Conservation (phyloP, 116 monocot genomes). For the Trichopus zeylanicus region DNA sequence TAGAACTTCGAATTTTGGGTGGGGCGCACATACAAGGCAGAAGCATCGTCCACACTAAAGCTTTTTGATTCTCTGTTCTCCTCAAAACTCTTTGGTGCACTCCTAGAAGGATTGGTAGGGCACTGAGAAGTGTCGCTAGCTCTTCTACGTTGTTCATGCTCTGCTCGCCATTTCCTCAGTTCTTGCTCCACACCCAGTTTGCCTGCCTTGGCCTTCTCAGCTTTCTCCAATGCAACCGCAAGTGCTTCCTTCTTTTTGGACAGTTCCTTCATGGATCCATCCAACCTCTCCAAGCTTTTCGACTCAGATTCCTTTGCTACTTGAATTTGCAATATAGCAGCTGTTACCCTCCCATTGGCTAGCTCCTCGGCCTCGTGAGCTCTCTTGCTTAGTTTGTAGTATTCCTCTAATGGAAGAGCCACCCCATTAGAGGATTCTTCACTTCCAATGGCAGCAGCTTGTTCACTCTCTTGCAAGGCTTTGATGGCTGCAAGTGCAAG, state of each 20-base stretch:
- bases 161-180: conserved; percentile 59
- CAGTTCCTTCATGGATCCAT: conserved; percentile 25
- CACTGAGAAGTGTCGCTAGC: too few relatives aligned
- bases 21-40: too few relatives aligned
- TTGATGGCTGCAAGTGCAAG: conserved; percentile 61
- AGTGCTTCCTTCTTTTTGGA: conserved; percentile 43
- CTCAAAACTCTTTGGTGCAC: conserved; percentile 20
- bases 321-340: conserved; percentile 43
- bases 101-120: conserved; percentile 19
- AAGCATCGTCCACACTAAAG: background rate
- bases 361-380: conserved; percentile 53
- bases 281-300: conserved; percentile 26
- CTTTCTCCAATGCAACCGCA: conserved; percentile 34
- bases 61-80: conserved; percentile 8
- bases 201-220: conserved; percentile 52
- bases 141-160: conserved; percentile 47
- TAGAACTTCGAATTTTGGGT: too few relatives aligned
- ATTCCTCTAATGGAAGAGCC: conserved; percentile 53
- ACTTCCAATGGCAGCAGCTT: conserved; percentile 12
- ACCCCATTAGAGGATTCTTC: conserved; percentile 26
- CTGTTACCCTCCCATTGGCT: conserved; percentile 32
- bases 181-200: conserved; percentile 66
- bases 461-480: conserved; percentile 69
- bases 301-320: conserved; percentile 53
- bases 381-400: conserved; percentile 57